A percentile compares a stretch with the other conserved stretches of the same genome.
Conservation (phyloP, 2,329 filamentous ascomycete genomes). For the Xylaria digitata region DNA sequence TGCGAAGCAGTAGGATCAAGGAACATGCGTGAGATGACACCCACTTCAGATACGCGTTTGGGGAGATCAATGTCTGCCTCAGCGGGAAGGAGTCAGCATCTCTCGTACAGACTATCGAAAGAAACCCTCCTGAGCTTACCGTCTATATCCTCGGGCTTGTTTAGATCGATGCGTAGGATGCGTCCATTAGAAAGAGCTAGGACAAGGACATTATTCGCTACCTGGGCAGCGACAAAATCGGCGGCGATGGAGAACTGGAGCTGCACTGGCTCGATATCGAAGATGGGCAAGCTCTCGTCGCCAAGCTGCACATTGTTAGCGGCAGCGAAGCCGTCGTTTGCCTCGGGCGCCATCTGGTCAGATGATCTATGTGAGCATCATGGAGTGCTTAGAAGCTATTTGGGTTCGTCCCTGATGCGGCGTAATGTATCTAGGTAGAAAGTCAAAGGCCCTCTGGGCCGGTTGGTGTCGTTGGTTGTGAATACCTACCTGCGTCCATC, state of each 20-base stretch:
- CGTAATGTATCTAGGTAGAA: neutral
- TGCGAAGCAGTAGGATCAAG: slow-evolving; percentile 97
- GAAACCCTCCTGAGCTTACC: slow-evolving; percentile 55
- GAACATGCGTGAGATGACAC: slow-evolving; percentile 94
- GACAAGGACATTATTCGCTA: slow-evolving; percentile 96
- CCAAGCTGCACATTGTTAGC: slow-evolving; percentile 67
- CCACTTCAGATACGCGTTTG: slow-evolving; percentile 89
- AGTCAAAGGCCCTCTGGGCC: neutral
- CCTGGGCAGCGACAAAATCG: slow-evolving; percentile 95
- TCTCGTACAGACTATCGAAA: neutral
- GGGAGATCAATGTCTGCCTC: slow-evolving; percentile 90
- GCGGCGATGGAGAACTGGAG: slow-evolving; percentile 94
- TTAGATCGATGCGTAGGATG: slow-evolving; percentile 92
- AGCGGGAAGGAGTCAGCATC: slow-evolving; percentile 34
- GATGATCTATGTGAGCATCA: slow-evolving; percentile 43
- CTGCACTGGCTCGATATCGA: slow-evolving; percentile 91
- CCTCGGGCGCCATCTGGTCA: slow-evolving; percentile 73
- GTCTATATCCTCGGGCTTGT: slow-evolving; percentile 95
- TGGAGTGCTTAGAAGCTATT: slow-evolving; percentile 31
- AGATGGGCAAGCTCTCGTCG: slow-evolving; percentile 82
- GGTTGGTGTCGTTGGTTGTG: no score
- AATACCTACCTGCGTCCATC: neutral
- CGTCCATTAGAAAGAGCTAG: slow-evolving; percentile 91
- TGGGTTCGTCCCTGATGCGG: neutral
- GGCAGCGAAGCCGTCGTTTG: slow-evolving; percentile 78